These are phyloP conservation scores for Rhodotorula sp. DNA, from an alignment of 1,284 basidiomycete genomes.

Conservation along the genomic window DNA sequence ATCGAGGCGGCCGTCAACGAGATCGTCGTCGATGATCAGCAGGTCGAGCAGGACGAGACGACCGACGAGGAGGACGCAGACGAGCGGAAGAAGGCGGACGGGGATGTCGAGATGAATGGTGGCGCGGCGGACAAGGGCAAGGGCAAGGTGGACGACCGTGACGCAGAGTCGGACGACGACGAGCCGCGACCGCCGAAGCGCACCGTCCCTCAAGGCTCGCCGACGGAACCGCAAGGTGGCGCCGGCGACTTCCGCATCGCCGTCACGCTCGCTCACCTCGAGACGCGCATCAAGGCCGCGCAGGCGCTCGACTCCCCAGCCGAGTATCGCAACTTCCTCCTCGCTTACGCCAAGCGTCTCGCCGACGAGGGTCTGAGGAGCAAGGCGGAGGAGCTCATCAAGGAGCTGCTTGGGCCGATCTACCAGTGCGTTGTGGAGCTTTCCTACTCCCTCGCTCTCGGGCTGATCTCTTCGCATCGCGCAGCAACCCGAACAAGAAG, in stretches of 20 bases:
- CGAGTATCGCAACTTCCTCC: conserved; percentile 74
- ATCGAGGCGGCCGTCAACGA: conserved; percentile 47
- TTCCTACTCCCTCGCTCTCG: conserved; percentile 3
- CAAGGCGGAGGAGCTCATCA: conserved; percentile 82
- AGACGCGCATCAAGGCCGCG: conserved; percentile 70
- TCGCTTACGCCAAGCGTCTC: conserved; percentile 74
- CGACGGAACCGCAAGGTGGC: conserved; percentile 47
- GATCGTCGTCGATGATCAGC: conserved; percentile 21
- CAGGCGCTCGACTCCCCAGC: conserved; percentile 67
- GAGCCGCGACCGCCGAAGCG: conserved; percentile 54
- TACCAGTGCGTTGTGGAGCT: conserved; percentile 54
- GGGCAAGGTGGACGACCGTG: conserved; percentile 1
- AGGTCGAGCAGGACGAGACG: neutral
- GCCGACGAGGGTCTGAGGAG: conserved; percentile 79
- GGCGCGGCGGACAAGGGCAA: conserved; percentile 17
- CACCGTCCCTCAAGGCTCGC: conserved; percentile 39
- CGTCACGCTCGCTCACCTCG: conserved; percentile 76
- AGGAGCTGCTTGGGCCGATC: conserved; percentile 79
- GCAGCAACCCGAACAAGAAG: conserved; percentile 63
- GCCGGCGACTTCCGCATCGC: conserved; percentile 76
- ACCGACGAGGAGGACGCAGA: neutral
- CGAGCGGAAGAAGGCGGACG: conserved; percentile 5
- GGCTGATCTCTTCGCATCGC: conserved; percentile 12
- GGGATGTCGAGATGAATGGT: conserved; percentile 20
- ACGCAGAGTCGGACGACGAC: conserved; percentile 18